Percentiles rank a stretch among this genome's conserved stretches.
These are phyloP conservation scores for Sutorius australiensis DNA, from an alignment of 768 basidiomycete genomes.

Conservation along the genomic window DNA sequence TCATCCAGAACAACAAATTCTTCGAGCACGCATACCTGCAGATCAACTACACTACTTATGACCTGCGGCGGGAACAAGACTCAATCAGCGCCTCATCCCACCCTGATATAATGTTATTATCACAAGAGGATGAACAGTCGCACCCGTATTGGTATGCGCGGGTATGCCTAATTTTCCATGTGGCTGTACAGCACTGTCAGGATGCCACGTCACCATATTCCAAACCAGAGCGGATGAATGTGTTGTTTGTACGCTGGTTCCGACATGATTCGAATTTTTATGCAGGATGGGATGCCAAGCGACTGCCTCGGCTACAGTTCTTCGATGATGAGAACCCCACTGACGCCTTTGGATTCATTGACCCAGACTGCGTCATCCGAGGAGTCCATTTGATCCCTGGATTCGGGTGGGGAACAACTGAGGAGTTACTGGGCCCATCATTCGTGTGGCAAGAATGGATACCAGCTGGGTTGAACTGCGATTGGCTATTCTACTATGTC, in stretches of 20 bases:
- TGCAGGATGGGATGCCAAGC: constrained; percentile 23
- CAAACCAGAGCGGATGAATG: constrained; percentile 28
- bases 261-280: constrained; percentile 21
- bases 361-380: constrained; percentile 39
- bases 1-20: constrained; percentile 17
- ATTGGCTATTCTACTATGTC: constrained; percentile 30
- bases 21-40: constrained; percentile 19
- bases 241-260: constrained; percentile 43
- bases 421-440: not conserved
- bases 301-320: constrained; percentile 39
- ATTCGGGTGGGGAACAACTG: constrained; percentile 19
- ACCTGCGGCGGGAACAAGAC: constrained; percentile 32
- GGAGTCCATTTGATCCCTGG: constrained; percentile 42
- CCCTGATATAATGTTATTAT: constrained; percentile 35
- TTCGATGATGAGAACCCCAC: constrained; percentile 21
- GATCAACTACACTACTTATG: constrained; percentile 26
- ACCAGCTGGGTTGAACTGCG: not conserved
- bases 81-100: constrained; percentile 33
- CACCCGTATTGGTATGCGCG: constrained; percentile 40
- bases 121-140: constrained; percentile 15
- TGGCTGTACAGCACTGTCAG: not conserved
- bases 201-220: not conserved
- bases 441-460: not conserved
- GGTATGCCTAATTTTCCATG: constrained; percentile 10
- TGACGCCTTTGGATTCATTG: constrained; percentile 42